Evolutionary conservation across 2,329 filamentous ascomycete genomes (phyloP), one percentile per base, ranked within the genome.

Genomic region (Tolypocladium album): DNA sequence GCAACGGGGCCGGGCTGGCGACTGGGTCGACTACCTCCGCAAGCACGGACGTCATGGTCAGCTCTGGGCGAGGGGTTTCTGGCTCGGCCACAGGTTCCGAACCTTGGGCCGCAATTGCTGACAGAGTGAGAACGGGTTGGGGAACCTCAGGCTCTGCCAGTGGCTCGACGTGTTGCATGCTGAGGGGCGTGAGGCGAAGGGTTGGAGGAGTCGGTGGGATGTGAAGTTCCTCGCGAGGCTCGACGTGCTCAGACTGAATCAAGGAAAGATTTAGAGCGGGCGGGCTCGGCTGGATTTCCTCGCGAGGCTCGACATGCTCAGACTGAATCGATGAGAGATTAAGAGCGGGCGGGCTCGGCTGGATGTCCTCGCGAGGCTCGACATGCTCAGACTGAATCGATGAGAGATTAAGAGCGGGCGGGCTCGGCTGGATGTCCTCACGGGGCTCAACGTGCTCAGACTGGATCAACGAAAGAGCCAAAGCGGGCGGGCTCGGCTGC

Each of bases 381-480:
- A 82, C 71, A 50, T 72, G 64, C 65, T 82, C 74, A 2, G 72
- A 70, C 43, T 77, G 74, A 22, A 83, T 76, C 1, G 63, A 65
- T 1, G 81, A 82, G 42, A 82, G 68, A 52, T 68, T 74, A 38
- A 82, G 70, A 0, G 70, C 66, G 5, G 75, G 73, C 1, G 68
- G 66, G 12, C 70, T 65, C 1, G 71, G 67, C 34, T 42, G 39
- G 7, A 71, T 63, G 58, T 79, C 78, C 34, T 73, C 69, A 6
- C 68, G 65, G 1, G 79, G 79, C 64, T 78, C 75, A 17, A 82
- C 71, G 52, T 72, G 64, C 65, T 82, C 74, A 2, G 72, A 70
- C 43, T 77, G 74, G 24, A 83, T 76, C 1, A 63, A 65, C 1
- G 81, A 82, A 43, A 82, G 68, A 52, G 68, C 74, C 39, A 82